Evolutionary conservation across 1,284 basidiomycete genomes (phyloP), one percentile per base, ranked within the genome.

Genomic region (Leccinum solheimii): DNA sequence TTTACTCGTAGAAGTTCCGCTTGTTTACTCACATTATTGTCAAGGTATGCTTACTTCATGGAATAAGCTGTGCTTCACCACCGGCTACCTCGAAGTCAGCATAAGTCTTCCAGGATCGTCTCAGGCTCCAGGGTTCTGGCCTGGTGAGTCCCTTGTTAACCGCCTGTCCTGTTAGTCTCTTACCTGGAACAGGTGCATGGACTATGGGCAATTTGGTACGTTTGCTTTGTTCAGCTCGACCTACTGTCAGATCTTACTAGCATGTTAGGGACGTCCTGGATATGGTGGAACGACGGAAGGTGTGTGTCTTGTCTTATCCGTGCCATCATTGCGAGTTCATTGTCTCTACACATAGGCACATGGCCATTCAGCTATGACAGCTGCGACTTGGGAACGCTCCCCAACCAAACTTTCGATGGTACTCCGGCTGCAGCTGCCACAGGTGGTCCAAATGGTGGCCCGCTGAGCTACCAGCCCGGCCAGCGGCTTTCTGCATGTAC

Each of bases 51-150:
- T 93, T 30, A 83, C 84, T 62, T 80, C 85, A 5, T 97, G 95
- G 95, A 97, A 96, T 77, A 92, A 95, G 74, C 78, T 98, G 64
- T 97, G 96, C 78, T 98, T 97, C 76, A 97, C 90, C 3, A 94
- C 92, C 0, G 96, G 95, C 1, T 95, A 95, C 72, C 81, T 98
- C 60, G 94, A 96, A 73, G 85, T 89, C 16, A 82, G 83, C 14
- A 75, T 96, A 21, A 92, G 89, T 69, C 77, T 97, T 65, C 95
- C 95, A n/a, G 95, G 95, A 2, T 78, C 77, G 19, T 80, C 83
- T 4, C 70, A 78, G 51, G 81, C 86, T 3, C 84, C 89, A n/a
- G 95, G 95, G 11, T 81, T 90, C 70, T 91, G 88, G 88, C 88
- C 88, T 66, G 86, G 84, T 77, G 74, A 71, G 73, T 68, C 2